A percentile compares a stretch with the other conserved stretches of the same genome.
Conservation (phyloP, 768 basidiomycete species). For the Amylocystis lapponica region DNA sequence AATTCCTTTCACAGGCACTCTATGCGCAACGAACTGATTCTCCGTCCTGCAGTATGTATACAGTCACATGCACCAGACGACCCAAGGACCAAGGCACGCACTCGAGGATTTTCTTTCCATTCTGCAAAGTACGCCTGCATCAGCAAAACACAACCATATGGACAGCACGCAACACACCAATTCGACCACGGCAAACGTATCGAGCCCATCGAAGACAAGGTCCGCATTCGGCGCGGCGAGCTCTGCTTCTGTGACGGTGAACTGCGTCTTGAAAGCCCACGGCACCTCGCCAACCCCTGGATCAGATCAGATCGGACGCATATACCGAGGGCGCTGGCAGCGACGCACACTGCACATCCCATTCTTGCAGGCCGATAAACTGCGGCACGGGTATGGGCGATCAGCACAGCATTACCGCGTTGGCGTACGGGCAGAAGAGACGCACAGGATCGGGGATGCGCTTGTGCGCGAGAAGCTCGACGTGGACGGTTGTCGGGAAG, state of each 20-base stretch:
- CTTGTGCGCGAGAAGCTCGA: conserved; percentile 68
- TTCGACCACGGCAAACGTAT: conserved; percentile 75
- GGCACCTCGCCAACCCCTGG: conserved; percentile 85
- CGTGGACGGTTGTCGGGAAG: conserved; percentile 85
- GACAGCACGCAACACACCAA: conserved; percentile 42
- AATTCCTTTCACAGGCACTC: conserved; percentile 49
- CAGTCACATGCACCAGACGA: not conserved
- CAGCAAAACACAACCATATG: not conserved
- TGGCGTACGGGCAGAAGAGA: conserved; percentile 2
- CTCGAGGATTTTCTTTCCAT: conserved; percentile 65
- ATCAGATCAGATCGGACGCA: not conserved
- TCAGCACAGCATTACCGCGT: not conserved
- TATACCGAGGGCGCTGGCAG: not conserved
- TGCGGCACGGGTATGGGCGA: conserved; percentile 21
- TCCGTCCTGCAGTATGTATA: conserved; percentile 40
- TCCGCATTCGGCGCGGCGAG: conserved; percentile 49
- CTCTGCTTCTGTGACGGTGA: conserved; percentile 46
- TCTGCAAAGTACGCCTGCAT: conserved; percentile 38
- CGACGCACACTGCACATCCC: conserved; percentile 84
- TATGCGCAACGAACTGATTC: conserved; percentile 81
- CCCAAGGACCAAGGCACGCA: conserved; percentile 30
- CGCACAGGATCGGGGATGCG: conserved; percentile 81
- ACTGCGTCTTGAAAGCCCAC: conserved; percentile 76
- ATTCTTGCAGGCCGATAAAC: conserved; percentile 78
- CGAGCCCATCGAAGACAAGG: conserved; percentile 85